Conservation (phyloP, 2,329 filamentous ascomycete species). For the Albophoma yamanashiensis region DNA sequence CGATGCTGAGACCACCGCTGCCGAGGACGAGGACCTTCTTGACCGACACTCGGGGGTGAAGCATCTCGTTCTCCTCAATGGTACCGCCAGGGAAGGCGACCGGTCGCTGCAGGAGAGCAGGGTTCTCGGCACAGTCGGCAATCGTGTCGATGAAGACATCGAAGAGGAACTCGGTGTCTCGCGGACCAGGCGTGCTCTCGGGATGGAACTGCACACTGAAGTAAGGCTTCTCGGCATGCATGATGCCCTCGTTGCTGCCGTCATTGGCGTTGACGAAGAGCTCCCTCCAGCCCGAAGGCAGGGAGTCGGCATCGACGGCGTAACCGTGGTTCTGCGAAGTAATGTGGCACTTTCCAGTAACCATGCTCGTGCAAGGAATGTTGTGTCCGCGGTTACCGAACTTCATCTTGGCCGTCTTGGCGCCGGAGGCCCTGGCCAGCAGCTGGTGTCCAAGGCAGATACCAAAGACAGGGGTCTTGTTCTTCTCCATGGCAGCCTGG, state of each 20-base stretch:
- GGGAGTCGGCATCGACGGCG: constrained; percentile 70
- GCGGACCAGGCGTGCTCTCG: constrained; percentile 88
- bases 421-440: constrained; percentile 78
- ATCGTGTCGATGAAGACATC: constrained; percentile 92
- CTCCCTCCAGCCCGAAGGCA: constrained; percentile 78
- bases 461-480: constrained; percentile 81
- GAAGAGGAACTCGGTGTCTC: constrained; percentile 93
- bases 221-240: constrained; percentile 74
- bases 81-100: constrained; percentile 84
- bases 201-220: constrained; percentile 99
- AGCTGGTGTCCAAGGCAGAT: constrained; percentile 95
- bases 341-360: constrained; percentile 96
- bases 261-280: constrained; percentile 98
- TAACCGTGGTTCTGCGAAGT: constrained; percentile 98
- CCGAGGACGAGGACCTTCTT: constrained; percentile 95
- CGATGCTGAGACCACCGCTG: constrained; percentile 91
- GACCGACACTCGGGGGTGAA: constrained; percentile 69
- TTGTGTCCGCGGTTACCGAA: constrained; percentile 98
- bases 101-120: constrained; percentile 55
- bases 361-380: constrained; percentile 91
- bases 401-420: constrained; percentile 90
- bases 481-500: constrained; percentile 62
- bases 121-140: constrained; percentile 56
- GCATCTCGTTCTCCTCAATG: constrained; percentile 63
- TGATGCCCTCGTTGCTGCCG: constrained; percentile 94